Base-by-base conservation (phyloP, 345 rosid species). In the Eucalyptus marginata region DNA sequence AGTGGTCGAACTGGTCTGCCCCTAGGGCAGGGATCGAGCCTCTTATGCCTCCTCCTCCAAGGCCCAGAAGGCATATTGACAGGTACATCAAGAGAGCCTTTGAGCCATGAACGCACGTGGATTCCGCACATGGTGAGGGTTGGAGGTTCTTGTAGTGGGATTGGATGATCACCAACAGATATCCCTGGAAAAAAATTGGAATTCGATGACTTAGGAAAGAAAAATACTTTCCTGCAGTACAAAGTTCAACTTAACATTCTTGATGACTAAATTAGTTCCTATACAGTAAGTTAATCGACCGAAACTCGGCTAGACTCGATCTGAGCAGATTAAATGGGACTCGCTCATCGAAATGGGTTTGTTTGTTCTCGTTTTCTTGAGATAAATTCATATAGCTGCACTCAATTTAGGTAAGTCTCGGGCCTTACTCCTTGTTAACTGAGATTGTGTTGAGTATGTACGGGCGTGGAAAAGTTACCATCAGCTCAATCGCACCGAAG, bases 41-140 rank as follows among this genome's bases (percentile, higher is more conserved):
- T 81, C 91, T 84, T 86, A 91, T 87, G 16, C 91, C 91, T 43
- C 93, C 93, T 33, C 90, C 93, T 85, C 93, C 93, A 12, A 90
- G 91, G 29, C 62, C 93, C 56, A 87, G 40, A 68, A 90, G 54
- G 80, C 80, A 68, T 86, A 91, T 84, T 10, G 93, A 90, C 36
- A 66, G 51, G 88, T 91, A 91, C 66, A 91, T 88, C 31, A 91
- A 71, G 46, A 90, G 87, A 29, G 91, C 93, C 59, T 90, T 87
- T 6, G 86, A 50, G 62, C 93, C 90, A 7, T 90, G 87, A 29
- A 90, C 86, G 79, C 93, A 91, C 16, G 52, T 90, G 27, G 91
- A 87, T 43, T 90, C 86, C 46, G 85, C 49, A 68, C 91, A 91
- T 6, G 88, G 87, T n/a, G 76, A 50, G 11, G 93, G 93, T 79